phyloP scores from a whole-genome alignment of 768 basidiomycete species.

The Trichaptum fuscoviolaceum region DNA sequence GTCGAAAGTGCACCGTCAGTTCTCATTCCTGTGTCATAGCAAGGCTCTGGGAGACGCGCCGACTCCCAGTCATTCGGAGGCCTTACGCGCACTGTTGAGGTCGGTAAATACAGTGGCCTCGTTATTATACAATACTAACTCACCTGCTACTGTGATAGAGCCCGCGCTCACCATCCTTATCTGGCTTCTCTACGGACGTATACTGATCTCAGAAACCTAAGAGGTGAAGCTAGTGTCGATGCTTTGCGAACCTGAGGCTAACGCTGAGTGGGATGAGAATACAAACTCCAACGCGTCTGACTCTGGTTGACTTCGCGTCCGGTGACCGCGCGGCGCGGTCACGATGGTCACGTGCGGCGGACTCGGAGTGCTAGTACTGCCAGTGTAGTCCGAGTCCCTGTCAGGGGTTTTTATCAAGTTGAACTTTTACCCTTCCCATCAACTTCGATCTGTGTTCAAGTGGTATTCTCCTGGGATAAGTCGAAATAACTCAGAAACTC shows the following conservation, averaged over 20 bases:
- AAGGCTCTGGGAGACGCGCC: conserved; percentile 72
- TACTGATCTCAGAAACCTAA: background rate
- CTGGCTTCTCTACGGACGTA: background rate
- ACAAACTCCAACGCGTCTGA: background rate
- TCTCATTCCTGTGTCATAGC: conserved; percentile 64
- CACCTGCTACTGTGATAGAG: conserved; percentile 84
- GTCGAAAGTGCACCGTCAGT: conserved; percentile 84
- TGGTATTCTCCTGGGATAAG: background rate
- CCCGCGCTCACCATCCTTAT: conserved; percentile 60
- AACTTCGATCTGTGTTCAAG: background rate
- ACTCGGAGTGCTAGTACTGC: too few species aligned
- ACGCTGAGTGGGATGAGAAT: background rate
- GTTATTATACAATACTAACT: conserved; percentile 18
- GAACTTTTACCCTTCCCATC: too few species aligned
- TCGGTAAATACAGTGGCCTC: conserved; percentile 2
- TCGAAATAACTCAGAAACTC: background rate
- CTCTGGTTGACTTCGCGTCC: background rate
- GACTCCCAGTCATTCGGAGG: conserved; percentile 85
- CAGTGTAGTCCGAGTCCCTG: too few species aligned
- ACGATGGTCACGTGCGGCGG: too few species aligned
- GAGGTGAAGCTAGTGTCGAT: background rate
- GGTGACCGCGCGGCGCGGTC: too few species aligned
- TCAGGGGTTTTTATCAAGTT: too few species aligned
- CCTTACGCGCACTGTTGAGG: conserved; percentile 73
- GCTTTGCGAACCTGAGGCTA: background rate